These are phyloP conservation scores for Ensete glaucum DNA, from an alignment of 176 grass and related monocot species.

Conservation along the genomic window DNA sequence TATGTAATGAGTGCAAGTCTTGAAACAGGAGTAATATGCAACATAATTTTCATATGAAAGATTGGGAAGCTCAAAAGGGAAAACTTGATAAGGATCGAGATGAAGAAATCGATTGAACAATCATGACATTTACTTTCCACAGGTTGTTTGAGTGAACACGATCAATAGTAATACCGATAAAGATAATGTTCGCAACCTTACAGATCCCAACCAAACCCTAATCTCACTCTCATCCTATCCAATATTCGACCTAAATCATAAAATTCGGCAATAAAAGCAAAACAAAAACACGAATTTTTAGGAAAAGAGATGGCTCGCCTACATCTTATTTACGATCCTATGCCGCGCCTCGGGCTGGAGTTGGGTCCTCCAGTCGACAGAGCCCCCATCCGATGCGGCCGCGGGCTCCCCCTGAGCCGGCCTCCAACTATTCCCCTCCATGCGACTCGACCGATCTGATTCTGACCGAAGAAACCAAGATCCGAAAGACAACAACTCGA, in stretches of 20 bases:
- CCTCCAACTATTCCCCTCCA: constrained; percentile 13
- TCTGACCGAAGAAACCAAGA: neutral
- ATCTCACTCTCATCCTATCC: neutral
- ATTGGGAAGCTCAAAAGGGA: too few relatives aligned
- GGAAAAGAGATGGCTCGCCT: neutral
- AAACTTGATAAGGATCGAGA: neutral
- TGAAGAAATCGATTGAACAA: neutral
- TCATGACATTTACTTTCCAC: neutral
- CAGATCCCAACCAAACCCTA: neutral
- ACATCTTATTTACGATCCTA: constrained; percentile 84
- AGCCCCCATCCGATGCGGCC: constrained; percentile 9
- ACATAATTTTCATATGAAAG: too few relatives aligned
- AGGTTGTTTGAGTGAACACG: neutral
- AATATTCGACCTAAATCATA: neutral
- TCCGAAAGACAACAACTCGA: too few relatives aligned
- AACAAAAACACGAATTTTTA: too few relatives aligned
- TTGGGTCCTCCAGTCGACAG: constrained; percentile 51
- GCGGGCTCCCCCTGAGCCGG: constrained; percentile 13
- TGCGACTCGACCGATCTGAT: neutral
- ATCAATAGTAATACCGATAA: too few relatives aligned
- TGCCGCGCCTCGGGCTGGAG: constrained; percentile 55
- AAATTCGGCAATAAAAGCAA: too few relatives aligned
- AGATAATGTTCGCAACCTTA: too few relatives aligned
- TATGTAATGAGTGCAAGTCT: too few relatives aligned
- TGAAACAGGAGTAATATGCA: too few relatives aligned